Conservation (phyloP, 352 stramenopile genomes). For the Globisporangium alternatum region DNA sequence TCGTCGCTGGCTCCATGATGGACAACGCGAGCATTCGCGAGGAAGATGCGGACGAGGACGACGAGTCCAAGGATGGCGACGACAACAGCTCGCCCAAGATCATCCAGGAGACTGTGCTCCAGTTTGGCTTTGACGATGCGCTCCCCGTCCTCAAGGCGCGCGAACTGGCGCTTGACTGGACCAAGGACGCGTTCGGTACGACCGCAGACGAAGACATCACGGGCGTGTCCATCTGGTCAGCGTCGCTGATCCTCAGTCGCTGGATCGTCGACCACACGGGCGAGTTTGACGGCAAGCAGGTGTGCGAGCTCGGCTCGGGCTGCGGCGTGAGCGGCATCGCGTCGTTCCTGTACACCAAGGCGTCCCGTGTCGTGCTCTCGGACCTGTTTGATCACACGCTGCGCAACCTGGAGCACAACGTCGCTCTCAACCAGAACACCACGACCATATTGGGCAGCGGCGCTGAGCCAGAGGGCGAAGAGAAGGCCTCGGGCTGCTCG, state of each 20-base stretch:
- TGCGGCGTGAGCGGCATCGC: conserved; percentile 83
- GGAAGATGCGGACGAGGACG: conserved; percentile 59
- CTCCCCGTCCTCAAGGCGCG: conserved; percentile 65
- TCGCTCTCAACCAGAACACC: conserved; percentile 57
- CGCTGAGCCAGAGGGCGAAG: conserved; percentile 13
- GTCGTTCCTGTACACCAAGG: conserved; percentile 73
- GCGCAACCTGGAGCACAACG: conserved; percentile 80
- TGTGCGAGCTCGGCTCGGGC: conserved; percentile 81
- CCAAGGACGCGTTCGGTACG: conserved; percentile 76
- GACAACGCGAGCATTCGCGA: conserved; percentile 65
- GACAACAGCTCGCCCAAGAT: conserved; percentile 51
- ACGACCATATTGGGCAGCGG: neutral
- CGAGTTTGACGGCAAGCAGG: conserved; percentile 65
- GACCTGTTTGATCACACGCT: conserved; percentile 84
- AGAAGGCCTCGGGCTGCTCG: conserved; percentile 46
- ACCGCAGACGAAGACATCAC: conserved; percentile 86
- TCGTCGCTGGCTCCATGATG: conserved; percentile 72
- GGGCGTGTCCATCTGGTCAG: conserved; percentile 88
- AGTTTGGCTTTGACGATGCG: conserved; percentile 67
- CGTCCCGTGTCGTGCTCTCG: conserved; percentile 74
- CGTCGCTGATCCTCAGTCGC: conserved; percentile 77
- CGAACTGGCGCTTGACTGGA: conserved; percentile 82
- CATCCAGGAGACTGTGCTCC: conserved; percentile 78
- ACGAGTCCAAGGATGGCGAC: conserved; percentile 39
- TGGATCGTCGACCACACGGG: conserved; percentile 73